These are phyloP conservation scores for Globisporangium paddicum DNA, from an alignment of 352 stramenopile genomes.

Conservation along the genomic window DNA sequence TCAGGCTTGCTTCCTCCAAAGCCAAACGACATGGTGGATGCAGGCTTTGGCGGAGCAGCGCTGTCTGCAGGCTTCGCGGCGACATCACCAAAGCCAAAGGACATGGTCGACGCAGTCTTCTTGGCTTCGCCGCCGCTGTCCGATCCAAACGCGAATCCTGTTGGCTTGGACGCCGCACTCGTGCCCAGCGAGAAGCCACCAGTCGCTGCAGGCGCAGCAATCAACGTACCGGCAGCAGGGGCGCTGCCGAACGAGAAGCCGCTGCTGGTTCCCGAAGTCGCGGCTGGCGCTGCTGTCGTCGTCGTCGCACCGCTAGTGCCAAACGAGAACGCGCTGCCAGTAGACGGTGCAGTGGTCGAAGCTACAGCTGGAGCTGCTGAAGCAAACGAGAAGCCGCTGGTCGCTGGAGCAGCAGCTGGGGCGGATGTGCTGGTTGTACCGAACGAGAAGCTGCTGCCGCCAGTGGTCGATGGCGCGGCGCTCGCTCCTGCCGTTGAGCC, in stretches of 20 bases:
- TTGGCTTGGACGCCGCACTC: conserved; percentile 1
- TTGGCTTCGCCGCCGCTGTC: conserved; percentile 2
- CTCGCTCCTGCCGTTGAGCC: not conserved
- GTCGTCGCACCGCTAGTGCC: not conserved
- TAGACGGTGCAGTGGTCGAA: conserved; percentile 3
- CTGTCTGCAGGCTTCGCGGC: not conserved
- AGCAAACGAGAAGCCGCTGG: conserved; percentile 4
- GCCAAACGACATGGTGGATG: conserved; percentile 24
- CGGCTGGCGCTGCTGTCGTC: not conserved
- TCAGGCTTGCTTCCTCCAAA: conserved; percentile 18
- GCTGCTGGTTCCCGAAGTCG: not conserved
- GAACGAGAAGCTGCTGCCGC: conserved; percentile 4
- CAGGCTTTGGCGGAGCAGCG: conserved; percentile 4
- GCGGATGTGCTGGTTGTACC: not conserved
- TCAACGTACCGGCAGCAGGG: not conserved
- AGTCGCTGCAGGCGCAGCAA: not conserved
- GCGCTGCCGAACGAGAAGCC: conserved; percentile 12
- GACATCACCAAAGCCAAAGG: conserved; percentile 27
- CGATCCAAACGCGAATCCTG: not conserved
- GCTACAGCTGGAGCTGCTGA: conserved; percentile 2
- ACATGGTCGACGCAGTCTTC: not conserved
- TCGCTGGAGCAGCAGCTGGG: not conserved
- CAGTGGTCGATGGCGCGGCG: not conserved
- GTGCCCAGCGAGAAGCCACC: conserved; percentile 6
- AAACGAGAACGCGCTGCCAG: conserved; percentile 1